Base-by-base conservation (phyloP, 805 yeast species). In the Candida ipomoeae region DNA sequence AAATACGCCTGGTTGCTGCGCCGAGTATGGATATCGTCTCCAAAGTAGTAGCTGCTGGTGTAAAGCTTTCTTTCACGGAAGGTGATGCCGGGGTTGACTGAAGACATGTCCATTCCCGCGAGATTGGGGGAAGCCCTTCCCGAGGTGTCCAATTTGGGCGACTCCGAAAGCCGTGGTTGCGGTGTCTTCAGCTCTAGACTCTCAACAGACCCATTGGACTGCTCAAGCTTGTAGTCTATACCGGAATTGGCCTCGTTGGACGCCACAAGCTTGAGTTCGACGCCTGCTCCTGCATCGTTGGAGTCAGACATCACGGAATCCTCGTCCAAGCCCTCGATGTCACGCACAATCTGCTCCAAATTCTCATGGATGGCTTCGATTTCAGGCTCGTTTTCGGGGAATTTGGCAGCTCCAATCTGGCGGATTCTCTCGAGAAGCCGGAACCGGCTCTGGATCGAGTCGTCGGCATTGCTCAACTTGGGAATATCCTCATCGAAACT, bases 11-110 rank as follows among this genome's bases (percentile, higher is more conserved):
- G 65, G 51, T 62, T 61, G 3, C 67, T 52, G 38, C 68, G 62
- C 53, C 80, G 74, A 34, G 74, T 72, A n/a, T 71, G 74, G 11
- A 73, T 69, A 26, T 77, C 76, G 38, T 73, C 75, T 1, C 85
- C 87, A 63, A 86, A 87, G 55, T 69, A 82, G 60, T 86, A 86
- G 49, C 80, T 80, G 38, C 83, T 79, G 5, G 83, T 79, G 63
- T 84, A 85, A 17, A 84, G 73, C 54, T 83, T 83, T 39, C 80
- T 64, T 55, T 82, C 85, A 58, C 87, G 77, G 51, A 78, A 79
- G 0, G 83, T 78, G 31, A 81, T 63, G 1, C 78, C 74, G 4
- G 85, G 79, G 52, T 78, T 81, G 73, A 81, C 73, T 2, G 76
- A 69, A 0, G 84, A 77, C 20, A 69, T 63, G 14, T 69, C 66